Evolutionary conservation across 257 asterid genomes (phyloP).

Genomic region (Rhazya stricta): DNA sequence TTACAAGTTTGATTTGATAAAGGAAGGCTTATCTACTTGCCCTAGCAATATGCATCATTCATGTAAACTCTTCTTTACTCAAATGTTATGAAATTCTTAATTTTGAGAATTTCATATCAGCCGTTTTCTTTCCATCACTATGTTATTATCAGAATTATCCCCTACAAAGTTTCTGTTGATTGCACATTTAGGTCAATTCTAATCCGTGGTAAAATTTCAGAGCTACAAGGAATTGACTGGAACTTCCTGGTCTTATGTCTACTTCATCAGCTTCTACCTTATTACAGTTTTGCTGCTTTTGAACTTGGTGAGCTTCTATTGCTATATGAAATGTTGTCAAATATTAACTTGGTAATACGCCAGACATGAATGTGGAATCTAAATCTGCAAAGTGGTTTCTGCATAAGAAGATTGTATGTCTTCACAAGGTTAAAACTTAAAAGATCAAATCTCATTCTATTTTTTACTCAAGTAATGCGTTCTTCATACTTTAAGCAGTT

Average conservation of each 20-base stretch:
- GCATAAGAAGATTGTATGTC: not conserved
- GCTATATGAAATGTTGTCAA: not conserved
- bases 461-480: too few species aligned
- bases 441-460: not conserved
- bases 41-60: not conserved
- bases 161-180: not conserved
- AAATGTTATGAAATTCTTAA: not conserved
- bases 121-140: not conserved
- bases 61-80: not conserved
- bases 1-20: not conserved
- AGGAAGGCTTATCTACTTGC: not conserved
- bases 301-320: constrained; percentile 64
- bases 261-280: constrained; percentile 96
- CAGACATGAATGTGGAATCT: not conserved
- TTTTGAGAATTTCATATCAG: not conserved
- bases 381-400: not conserved
- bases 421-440: not conserved
- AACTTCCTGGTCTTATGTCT: constrained; percentile 64
- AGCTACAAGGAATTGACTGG: constrained; percentile 84
- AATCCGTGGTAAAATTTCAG: constrained; percentile 45
- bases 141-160: not conserved
- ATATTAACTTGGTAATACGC: not conserved
- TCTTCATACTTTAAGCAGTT: not conserved
- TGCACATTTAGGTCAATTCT: constrained; percentile 18
- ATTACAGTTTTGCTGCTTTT: constrained; percentile 72